phyloP scores from a whole-genome alignment of 1,284 basidiomycete species.

The Heterobasidion parviporum region DNA sequence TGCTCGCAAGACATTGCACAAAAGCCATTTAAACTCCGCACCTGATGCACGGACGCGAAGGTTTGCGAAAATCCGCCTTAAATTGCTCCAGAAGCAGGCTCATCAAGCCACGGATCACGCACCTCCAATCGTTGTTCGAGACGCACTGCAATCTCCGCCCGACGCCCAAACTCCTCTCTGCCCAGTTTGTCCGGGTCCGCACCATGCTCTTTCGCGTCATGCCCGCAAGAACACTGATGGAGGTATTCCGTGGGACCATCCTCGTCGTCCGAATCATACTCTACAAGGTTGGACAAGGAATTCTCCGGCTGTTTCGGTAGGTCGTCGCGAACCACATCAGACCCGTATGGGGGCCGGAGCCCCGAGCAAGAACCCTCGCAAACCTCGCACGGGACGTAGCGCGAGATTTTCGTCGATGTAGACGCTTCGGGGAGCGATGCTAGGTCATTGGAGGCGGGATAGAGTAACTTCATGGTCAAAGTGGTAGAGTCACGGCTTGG shows the following conservation, averaged over 20 bases:
- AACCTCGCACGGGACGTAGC: constrained; percentile 55
- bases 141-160: constrained; percentile 71
- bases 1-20: no score
- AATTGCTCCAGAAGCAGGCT: not conserved
- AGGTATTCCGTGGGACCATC: constrained; percentile 40
- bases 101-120: constrained; percentile 14
- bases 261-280: constrained; percentile 63
- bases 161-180: constrained; percentile 55
- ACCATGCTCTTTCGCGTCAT: constrained; percentile 61
- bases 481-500: not conserved
- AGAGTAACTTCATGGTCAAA: constrained; percentile 46
- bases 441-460: constrained; percentile 49
- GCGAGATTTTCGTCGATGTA: constrained; percentile 62
- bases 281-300: constrained; percentile 37
- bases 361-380: constrained; percentile 52
- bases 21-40: constrained; percentile 13
- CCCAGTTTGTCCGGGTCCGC: constrained; percentile 53
- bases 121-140: constrained; percentile 85
- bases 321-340: constrained; percentile 50
- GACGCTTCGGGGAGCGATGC: constrained; percentile 39
- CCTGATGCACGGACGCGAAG: constrained; percentile 4
- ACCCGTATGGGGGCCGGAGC: constrained; percentile 55
- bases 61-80: no score
- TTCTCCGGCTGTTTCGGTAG: constrained; percentile 29
- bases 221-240: constrained; percentile 67